phyloP scores from a whole-genome alignment of 2,329 filamentous ascomycete species.

The Endoconidiophora polonica region DNA sequence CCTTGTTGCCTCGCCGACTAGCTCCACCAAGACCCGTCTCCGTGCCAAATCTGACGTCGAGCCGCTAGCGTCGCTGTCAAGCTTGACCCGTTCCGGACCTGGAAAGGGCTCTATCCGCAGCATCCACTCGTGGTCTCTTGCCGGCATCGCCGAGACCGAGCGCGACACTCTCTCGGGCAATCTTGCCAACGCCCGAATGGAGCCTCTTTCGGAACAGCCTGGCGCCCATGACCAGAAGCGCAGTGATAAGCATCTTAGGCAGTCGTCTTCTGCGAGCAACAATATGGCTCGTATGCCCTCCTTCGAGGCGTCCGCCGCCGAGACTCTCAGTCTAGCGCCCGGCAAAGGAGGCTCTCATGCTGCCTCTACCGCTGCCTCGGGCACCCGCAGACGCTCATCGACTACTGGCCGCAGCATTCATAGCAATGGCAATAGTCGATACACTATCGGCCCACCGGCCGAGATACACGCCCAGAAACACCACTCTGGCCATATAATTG shows the following conservation, averaged over 20 bases:
- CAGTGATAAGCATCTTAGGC: background rate
- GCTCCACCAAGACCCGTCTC: constrained; percentile 33
- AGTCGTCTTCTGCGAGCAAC: background rate
- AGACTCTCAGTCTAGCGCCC: constrained; percentile 7
- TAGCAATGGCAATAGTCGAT: background rate
- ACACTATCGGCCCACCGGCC: background rate
- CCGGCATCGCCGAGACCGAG: constrained; percentile 41
- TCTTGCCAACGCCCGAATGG: constrained; percentile 5
- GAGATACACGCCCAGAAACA: background rate
- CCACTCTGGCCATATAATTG: background rate
- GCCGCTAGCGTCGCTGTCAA: constrained; percentile 18
- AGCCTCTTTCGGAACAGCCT: constrained; percentile 9
- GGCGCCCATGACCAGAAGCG: background rate
- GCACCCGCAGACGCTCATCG: background rate
- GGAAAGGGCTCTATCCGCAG: constrained; percentile 38
- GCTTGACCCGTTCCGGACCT: constrained; percentile 33
- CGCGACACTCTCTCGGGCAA: constrained; percentile 18
- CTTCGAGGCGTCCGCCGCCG: constrained; percentile 7
- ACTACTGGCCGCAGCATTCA: background rate
- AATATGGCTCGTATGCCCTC: constrained; percentile 1
- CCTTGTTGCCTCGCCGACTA: constrained; percentile 46
- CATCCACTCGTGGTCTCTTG: constrained; percentile 32
- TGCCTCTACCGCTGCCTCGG: background rate
- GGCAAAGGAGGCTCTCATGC: background rate
- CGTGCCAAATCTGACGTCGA: constrained; percentile 30